Percentiles rank a stretch among this genome's conserved stretches.
phyloP scores from a whole-genome alignment of 352 stramenopile species.

The Pythium dissimile region DNA sequence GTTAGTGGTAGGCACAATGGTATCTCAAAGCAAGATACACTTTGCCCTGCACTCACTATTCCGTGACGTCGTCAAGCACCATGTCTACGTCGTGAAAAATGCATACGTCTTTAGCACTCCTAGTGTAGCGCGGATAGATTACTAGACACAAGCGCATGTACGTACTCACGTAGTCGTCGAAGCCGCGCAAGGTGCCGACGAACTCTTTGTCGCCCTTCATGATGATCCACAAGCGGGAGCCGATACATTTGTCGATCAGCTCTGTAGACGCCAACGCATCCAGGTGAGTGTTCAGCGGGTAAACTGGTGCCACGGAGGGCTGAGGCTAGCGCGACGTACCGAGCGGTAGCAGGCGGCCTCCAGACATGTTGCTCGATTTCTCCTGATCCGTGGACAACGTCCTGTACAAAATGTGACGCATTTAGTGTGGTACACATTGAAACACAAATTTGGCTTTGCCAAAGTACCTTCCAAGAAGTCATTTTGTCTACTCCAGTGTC shows the following conservation, averaged over 20 bases:
- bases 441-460: no score
- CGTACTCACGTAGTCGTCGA: constrained; percentile 97
- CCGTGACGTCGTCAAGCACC: constrained; percentile 94
- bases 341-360: constrained; percentile 75
- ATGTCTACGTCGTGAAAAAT: constrained; percentile 47
- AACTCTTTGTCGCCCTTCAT: constrained; percentile 98
- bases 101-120: no score
- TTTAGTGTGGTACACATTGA: no score
- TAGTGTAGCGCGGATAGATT: no score
- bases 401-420: no score
- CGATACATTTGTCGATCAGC: constrained; percentile 99
- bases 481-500: no score
- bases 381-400: constrained; percentile 4
- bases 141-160: no score
- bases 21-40: no score
- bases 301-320: not conserved
- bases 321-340: constrained; percentile 30
- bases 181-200: constrained; percentile 91
- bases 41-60: constrained; percentile 92
- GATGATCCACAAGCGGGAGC: constrained; percentile 98
- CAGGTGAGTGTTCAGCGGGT: not conserved
- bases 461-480: no score
- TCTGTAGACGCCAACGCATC: constrained; percentile 50
- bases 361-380: constrained; percentile 45
- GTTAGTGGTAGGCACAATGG: no score